A percentile compares a stretch with the other conserved stretches of the same genome.
These are phyloP conservation scores for Stachybotrys chartarum DNA, from an alignment of 2,329 filamentous ascomycete genomes.

Conservation along the genomic window DNA sequence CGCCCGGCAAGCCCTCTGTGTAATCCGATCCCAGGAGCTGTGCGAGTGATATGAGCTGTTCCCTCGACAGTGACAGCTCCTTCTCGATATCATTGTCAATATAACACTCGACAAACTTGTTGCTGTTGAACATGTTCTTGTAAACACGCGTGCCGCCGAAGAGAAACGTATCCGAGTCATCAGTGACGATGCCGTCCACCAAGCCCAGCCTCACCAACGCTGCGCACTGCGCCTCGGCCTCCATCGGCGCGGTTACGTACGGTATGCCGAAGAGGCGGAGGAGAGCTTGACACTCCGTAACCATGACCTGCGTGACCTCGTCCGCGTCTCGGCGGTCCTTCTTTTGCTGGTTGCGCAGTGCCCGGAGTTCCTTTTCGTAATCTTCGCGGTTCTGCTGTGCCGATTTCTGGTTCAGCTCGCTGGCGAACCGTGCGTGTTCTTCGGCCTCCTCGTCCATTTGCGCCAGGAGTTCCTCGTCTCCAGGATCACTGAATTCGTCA, in stretches of 20 bases:
- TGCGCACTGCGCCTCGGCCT: constrained; percentile 96
- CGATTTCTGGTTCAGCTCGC: constrained; percentile 72
- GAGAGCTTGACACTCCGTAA: constrained; percentile 87
- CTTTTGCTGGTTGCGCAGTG: constrained; percentile 87
- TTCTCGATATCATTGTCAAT: constrained; percentile 75
- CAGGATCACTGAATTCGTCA: constrained; percentile 73
- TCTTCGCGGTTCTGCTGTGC: constrained; percentile 63
- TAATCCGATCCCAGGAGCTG: constrained; percentile 93
- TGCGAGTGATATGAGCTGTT: constrained; percentile 81
- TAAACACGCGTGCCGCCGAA: constrained; percentile 96
- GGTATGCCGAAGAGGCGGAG: constrained; percentile 87
- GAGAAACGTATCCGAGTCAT: constrained; percentile 93
- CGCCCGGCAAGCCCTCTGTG: constrained; percentile 81
- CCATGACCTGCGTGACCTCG: constrained; percentile 94
- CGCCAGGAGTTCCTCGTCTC: constrained; percentile 82
- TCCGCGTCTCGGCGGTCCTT: constrained; percentile 94
- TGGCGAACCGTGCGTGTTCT: constrained; percentile 89
- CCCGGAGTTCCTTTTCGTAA: constrained; percentile 81
- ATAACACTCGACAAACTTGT: constrained; percentile 97
- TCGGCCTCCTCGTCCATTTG: constrained; percentile 86
- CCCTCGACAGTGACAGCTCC: constrained; percentile 80
- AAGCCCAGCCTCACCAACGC: constrained; percentile 79
- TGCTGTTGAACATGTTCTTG: constrained; percentile 99
- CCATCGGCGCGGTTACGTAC: constrained; percentile 97
- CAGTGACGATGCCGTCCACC: constrained; percentile 95